A percentile compares a stretch with the other conserved stretches of the same genome.
These are phyloP conservation scores for Apophysomyces ossiformis DNA, from an alignment of 371 early-diverging fungal species.

Conservation along the genomic window DNA sequence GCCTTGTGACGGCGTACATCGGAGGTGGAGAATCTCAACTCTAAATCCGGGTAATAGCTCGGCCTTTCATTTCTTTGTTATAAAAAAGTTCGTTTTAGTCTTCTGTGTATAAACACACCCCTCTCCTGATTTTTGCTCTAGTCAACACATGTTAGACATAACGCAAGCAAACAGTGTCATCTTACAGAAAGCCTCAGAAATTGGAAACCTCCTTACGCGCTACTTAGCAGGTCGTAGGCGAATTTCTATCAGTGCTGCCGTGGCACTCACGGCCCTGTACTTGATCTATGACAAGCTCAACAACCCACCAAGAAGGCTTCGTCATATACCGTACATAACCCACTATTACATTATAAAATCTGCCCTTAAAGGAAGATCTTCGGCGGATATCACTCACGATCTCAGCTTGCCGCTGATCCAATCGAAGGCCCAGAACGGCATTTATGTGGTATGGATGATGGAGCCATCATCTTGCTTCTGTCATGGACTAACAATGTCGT, in stretches of 20 bases:
- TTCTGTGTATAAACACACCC: background rate
- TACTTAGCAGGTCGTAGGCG: background rate
- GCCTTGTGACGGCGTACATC: background rate
- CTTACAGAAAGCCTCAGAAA: background rate
- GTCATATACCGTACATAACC: constrained; percentile 18
- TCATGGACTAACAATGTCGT: background rate
- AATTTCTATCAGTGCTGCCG: constrained; percentile 2
- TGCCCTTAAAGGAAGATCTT: background rate
- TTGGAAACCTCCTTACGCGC: background rate
- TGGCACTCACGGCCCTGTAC: background rate
- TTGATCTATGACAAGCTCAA: constrained; percentile 11
- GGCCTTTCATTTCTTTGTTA: background rate
- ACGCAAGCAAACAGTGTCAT: background rate
- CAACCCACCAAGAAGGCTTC: constrained; percentile 13
- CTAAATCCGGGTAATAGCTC: constrained; percentile 6
- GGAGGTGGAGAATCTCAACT: background rate
- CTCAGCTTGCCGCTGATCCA: constrained; percentile 13
- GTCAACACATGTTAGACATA: background rate
- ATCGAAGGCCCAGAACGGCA: constrained; percentile 3
- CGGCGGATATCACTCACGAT: constrained; percentile 11
- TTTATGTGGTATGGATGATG: constrained; percentile 13
- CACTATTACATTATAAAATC: constrained; percentile 10
- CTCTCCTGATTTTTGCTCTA: background rate
- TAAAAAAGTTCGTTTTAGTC: too few relatives aligned
- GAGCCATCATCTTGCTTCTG: background rate